Percentiles rank a stretch among this genome's conserved stretches.
Conservation (phyloP, 768 basidiomycete genomes). For the Termitomyces sp. region DNA sequence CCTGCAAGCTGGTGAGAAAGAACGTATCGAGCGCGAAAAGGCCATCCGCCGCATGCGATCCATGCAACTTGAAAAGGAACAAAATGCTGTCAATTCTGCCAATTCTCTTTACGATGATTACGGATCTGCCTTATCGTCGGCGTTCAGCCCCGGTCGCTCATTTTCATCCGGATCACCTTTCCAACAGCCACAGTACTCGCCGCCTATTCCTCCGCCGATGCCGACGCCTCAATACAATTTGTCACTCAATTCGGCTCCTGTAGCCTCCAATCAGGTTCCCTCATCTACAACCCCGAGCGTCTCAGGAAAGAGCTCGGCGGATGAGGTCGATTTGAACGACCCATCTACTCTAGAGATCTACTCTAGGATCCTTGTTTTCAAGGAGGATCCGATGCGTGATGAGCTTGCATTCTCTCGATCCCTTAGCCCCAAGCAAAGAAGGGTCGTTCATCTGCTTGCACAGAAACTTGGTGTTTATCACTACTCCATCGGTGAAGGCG, state of each 20-base stretch:
- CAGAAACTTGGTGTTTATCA: conserved; percentile 96
- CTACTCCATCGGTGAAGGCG: conserved; percentile 89
- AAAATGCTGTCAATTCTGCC: conserved; percentile 32
- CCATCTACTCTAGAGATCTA: conserved; percentile 96
- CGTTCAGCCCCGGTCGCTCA: conserved; percentile 70
- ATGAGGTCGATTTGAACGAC: conserved; percentile 94
- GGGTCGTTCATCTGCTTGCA: conserved; percentile 93
- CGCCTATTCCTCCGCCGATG: conserved; percentile 50
- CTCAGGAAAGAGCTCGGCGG: conserved; percentile 58
- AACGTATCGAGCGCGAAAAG: conserved; percentile 97
- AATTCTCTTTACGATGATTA: conserved; percentile 71
- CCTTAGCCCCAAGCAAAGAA: conserved; percentile 78
- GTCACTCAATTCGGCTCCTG: conserved; percentile 47
- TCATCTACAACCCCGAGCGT: conserved; percentile 58
- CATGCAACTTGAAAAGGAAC: conserved; percentile 91
- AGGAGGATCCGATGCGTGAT: conserved; percentile 95
- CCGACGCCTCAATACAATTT: conserved; percentile 41
- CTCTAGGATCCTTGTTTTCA: conserved; percentile 93
- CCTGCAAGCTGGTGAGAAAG: conserved; percentile 98
- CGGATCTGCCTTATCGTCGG: conserved; percentile 54
- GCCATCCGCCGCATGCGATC: conserved; percentile 97
- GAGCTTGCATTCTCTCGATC: conserved; percentile 95
- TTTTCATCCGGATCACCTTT: conserved; percentile 63
- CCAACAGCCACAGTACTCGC: conserved; percentile 65
- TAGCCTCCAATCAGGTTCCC: conserved; percentile 49